A percentile compares a stretch with the other conserved stretches of the same genome.
These are phyloP conservation scores for Monsonia emarginata DNA, from an alignment of 441 rosid species.

Conservation along the genomic window DNA sequence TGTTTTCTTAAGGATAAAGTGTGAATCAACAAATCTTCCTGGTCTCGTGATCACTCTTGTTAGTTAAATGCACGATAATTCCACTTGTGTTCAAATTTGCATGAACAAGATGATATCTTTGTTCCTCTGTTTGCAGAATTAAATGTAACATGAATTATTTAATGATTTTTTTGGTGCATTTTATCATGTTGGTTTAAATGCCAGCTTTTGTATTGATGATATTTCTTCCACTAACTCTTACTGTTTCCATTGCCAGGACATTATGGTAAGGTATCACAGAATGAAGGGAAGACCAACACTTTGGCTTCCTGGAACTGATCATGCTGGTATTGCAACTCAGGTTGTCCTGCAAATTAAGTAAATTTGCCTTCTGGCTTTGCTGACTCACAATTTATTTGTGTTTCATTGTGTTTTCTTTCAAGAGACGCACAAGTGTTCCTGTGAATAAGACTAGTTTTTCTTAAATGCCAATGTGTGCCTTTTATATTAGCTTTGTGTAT, in stretches of 20 bases:
- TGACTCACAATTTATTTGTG: neutral
- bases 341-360: constrained; percentile 30
- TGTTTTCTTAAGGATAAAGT: neutral
- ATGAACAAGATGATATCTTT: neutral
- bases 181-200: neutral
- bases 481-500: neutral
- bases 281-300: constrained; percentile 94
- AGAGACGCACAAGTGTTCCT: neutral
- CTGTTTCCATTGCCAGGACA: constrained; percentile 46
- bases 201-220: constrained; percentile 8
- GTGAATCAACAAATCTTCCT: neutral
- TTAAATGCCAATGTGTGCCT: constrained; percentile 1
- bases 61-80: neutral
- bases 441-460: neutral
- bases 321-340: constrained; percentile 99
- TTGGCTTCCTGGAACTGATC: constrained; percentile 98
- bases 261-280: constrained; percentile 79
- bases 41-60: neutral
- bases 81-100: neutral
- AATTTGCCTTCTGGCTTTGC: neutral
- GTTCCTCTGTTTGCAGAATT: neutral
- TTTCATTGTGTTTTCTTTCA: constrained; percentile 4
- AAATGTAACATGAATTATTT: neutral
- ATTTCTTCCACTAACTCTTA: constrained; percentile 3
- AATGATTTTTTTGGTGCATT: neutral